These are phyloP conservation scores for Pharnaceum exiguum DNA, from an alignment of 148 eudicot species.

Conservation along the genomic window DNA sequence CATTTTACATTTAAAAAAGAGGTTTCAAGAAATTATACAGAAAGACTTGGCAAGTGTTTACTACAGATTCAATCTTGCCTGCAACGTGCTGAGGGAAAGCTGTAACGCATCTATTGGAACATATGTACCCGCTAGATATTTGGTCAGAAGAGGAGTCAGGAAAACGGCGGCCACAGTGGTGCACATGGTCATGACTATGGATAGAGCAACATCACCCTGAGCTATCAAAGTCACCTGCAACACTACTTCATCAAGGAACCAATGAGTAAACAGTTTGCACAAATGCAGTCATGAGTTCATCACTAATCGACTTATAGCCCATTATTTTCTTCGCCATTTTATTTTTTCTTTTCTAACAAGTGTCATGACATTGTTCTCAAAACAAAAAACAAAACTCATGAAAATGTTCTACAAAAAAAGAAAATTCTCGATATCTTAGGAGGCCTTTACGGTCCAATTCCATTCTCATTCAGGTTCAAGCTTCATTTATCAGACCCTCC, in stretches of 20 bases:
- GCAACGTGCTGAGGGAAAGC: conserved; percentile 67
- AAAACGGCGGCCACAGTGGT: conserved; percentile 69
- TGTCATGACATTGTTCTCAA: too few relatives aligned
- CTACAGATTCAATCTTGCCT: conserved; percentile 30
- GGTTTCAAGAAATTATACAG: conserved; percentile 8
- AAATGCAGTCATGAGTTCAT: too few relatives aligned
- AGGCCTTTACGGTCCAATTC: too few relatives aligned
- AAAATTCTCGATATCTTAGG: too few relatives aligned
- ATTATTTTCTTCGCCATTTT: too few relatives aligned
- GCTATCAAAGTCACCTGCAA: conserved; percentile 69
- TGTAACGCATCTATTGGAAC: conserved; percentile 59
- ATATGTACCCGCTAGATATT: conserved; percentile 55
- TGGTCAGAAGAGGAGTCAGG: conserved; percentile 55
- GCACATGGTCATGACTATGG: conserved; percentile 65
- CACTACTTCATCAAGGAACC: conserved; percentile 25
- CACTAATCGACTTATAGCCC: not conserved
- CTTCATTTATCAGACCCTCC: too few relatives aligned
- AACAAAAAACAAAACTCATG: too few relatives aligned
- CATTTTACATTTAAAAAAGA: too few relatives aligned
- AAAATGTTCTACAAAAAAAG: too few relatives aligned
- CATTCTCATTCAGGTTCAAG: too few relatives aligned
- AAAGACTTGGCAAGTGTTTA: not conserved
- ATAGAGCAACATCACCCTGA: conserved; percentile 63
- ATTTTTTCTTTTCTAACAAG: too few relatives aligned
- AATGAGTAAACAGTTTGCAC: conserved; percentile 23